Conservation (phyloP, 164 flowering plant species). For the Berberis thunbergii region DNA sequence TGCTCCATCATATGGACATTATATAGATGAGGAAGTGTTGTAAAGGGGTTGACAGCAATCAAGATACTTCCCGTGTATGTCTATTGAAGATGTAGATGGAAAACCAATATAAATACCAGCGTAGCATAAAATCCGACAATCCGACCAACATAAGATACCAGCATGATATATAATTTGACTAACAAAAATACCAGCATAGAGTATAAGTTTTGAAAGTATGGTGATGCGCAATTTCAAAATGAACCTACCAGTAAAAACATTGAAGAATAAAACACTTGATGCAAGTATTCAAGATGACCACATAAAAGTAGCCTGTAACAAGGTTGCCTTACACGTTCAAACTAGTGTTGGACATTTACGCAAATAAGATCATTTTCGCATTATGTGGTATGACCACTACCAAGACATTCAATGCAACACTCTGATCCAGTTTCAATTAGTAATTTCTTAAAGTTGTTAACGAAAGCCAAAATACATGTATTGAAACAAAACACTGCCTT, state of each 20-base stretch:
- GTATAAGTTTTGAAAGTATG: neutral
- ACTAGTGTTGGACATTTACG: no score
- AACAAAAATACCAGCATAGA: neutral
- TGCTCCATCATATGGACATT: conserved; percentile 96
- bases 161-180: neutral
- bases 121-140: neutral
- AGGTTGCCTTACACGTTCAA: no score
- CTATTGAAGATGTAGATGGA: conserved; percentile 24
- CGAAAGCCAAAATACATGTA: no score
- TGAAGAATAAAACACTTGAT: neutral
- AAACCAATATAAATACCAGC: neutral
- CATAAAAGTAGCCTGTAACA: no score
- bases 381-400: no score
- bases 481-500: no score
- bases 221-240: neutral
- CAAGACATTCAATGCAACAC: no score
- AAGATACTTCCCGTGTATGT: conserved; percentile 98
- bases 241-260: neutral
- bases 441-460: no score
- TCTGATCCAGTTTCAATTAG: no score
- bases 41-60: conserved; percentile 98
- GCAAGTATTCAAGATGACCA: neutral
- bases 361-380: no score
- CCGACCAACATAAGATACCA: neutral
- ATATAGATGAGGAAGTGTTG: conserved; percentile 95